These are phyloP conservation scores for Aphanomyces invadans DNA, from an alignment of 352 stramenopile species.

Conservation along the genomic window DNA sequence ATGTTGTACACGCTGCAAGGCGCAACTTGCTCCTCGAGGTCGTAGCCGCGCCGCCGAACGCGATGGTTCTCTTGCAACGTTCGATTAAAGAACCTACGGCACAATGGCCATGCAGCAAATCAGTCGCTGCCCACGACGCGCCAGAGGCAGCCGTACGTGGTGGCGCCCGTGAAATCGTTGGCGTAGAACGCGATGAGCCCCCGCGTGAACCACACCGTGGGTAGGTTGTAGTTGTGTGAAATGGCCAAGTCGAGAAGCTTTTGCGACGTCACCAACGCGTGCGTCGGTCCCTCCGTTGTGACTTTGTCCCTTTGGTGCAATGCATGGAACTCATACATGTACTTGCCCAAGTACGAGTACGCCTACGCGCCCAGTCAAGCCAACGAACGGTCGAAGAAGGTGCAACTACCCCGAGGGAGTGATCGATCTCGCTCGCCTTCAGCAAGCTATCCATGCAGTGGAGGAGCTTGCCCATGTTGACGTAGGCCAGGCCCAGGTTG, in stretches of 20 bases:
- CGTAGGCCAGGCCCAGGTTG: slow-evolving; percentile 49
- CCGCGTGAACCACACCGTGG: slow-evolving; percentile 38
- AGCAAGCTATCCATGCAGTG: slow-evolving; percentile 46
- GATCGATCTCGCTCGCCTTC: slow-evolving; percentile 34
- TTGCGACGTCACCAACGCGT: slow-evolving; percentile 29
- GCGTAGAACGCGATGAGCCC: slow-evolving; percentile 34
- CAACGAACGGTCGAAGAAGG: not conserved
- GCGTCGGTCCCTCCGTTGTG: slow-evolving; percentile 14
- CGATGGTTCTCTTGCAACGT: slow-evolving; percentile 32
- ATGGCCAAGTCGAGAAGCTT: slow-evolving; percentile 35
- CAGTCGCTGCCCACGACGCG: no score
- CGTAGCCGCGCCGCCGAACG: slow-evolving; percentile 32
- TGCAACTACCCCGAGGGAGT: slow-evolving; percentile 23
- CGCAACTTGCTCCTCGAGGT: slow-evolving; percentile 34
- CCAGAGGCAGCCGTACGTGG: slow-evolving; percentile 25
- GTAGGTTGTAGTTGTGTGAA: slow-evolving; percentile 27
- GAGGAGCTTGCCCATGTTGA: slow-evolving; percentile 25
- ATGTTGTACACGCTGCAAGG: slow-evolving; percentile 41
- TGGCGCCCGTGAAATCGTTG: slow-evolving; percentile 33
- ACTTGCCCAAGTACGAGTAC: slow-evolving; percentile 35
- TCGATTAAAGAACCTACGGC: slow-evolving; percentile 28
- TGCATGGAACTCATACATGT: slow-evolving; percentile 35
- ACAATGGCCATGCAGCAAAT: no score
- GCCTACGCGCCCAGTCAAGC: slow-evolving; percentile 14
- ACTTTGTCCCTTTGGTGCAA: slow-evolving; percentile 19